Evolutionary conservation across 208 protist species (phyloP).

Genomic region (Acanthamoeba comandoni): DNA sequence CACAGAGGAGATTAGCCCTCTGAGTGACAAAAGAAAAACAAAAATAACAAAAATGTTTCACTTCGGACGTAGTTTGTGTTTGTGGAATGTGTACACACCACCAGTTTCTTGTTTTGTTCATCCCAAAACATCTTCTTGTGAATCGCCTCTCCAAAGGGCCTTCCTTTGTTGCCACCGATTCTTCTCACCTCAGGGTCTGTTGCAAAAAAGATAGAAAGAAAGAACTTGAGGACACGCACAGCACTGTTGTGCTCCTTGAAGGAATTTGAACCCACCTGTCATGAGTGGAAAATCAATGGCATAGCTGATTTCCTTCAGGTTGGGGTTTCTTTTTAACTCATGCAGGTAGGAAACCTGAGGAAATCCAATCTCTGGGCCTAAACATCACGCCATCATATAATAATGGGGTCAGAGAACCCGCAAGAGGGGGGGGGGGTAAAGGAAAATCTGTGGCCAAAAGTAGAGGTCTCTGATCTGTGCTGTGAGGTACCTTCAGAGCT

Average conservation of each 20-base stretch:
- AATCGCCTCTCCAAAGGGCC: constrained; percentile 8
- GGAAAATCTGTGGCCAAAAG: no score
- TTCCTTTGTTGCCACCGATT: constrained; percentile 44
- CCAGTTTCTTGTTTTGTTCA: constrained; percentile 7
- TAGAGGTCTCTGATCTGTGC: no score
- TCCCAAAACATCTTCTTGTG: constrained; percentile 62
- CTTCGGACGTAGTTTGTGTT: neutral
- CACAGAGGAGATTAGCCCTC: neutral
- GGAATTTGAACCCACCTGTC: no score
- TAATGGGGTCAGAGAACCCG: no score
- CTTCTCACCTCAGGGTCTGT: constrained; percentile 36
- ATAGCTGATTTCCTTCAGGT: constrained; percentile 21
- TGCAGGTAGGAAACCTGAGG: constrained; percentile 45
- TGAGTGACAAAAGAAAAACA: neutral
- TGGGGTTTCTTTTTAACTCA: neutral
- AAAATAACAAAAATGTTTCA: neutral
- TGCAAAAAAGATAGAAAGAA: no score
- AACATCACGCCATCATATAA: no score
- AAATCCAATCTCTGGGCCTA: constrained; percentile 29
- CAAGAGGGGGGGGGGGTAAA: no score
- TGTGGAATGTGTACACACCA: neutral
- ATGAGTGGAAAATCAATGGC: constrained; percentile 43
- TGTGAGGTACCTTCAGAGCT: no score
- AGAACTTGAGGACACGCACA: no score
- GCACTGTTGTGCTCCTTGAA: no score